Percentiles rank a stretch among this genome's conserved stretches.
phyloP scores from a whole-genome alignment of 495 filamentous ascomycete genomes.

The Rhizodiscina lignyota region DNA sequence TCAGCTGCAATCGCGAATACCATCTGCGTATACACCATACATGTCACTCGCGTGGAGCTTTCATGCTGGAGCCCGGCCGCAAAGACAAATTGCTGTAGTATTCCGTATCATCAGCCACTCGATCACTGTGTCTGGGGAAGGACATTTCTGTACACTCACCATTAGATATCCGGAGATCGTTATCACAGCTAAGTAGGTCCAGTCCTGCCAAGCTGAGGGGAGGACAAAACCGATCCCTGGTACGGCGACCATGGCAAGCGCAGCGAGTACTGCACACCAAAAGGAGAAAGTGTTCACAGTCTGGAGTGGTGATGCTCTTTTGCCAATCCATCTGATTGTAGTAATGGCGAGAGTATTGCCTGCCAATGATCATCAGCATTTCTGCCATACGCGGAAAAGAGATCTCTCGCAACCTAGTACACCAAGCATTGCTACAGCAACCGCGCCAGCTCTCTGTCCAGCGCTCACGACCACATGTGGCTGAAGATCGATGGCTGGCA shows the following conservation, averaged over 20 bases:
- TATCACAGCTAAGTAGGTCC: conserved; percentile 51
- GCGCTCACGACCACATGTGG: too few species aligned
- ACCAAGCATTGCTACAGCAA: conserved; percentile 58
- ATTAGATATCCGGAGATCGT: conserved; percentile 65
- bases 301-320: conserved; percentile 66
- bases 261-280: conserved; percentile 50
- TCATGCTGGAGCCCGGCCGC: conserved; percentile 61
- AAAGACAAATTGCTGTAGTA: conserved; percentile 51
- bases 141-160: conserved; percentile 16
- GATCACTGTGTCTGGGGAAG: too few species aligned
- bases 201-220: conserved; percentile 45
- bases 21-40: conserved; percentile 88
- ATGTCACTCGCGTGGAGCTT: conserved; percentile 49
- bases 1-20: conserved; percentile 78
- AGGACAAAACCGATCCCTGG: conserved; percentile 39
- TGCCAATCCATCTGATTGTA: conserved; percentile 69
- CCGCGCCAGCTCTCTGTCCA: conserved; percentile 61
- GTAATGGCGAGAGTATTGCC: conserved; percentile 67
- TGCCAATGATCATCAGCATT: too few species aligned
- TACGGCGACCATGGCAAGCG: conserved; percentile 37
- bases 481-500: too few species aligned
- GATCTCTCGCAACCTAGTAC: conserved; percentile 64
- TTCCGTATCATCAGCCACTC: background rate
- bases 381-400: too few species aligned
- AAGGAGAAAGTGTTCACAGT: conserved; percentile 73